These are phyloP conservation scores for Scolecobasidium constrictum DNA, from an alignment of 2,329 filamentous ascomycete species.

Conservation along the genomic window DNA sequence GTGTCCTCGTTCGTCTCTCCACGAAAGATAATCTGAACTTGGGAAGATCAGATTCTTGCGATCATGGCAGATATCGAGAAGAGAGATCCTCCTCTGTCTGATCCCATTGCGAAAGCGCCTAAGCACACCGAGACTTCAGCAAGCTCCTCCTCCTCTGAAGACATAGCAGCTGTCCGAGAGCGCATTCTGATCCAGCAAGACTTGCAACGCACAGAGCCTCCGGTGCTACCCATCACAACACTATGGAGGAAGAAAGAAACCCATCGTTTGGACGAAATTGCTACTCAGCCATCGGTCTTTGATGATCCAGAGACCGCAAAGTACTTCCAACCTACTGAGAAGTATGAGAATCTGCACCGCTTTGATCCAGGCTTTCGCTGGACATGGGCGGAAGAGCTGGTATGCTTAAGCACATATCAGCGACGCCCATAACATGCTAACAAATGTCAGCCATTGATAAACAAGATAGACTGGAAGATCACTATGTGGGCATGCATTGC, in stretches of 20 bases:
- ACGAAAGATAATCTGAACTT: no score
- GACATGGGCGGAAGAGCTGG: slow-evolving; percentile 10
- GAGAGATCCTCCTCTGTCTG: neutral
- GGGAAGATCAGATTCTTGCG: no score
- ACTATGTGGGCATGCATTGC: slow-evolving; percentile 32
- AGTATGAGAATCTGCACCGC: slow-evolving; percentile 3
- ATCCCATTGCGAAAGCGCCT: neutral
- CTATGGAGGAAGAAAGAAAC: neutral
- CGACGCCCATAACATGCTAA: no score
- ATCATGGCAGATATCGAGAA: neutral
- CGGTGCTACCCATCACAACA: neutral
- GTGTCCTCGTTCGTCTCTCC: no score
- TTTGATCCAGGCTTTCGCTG: slow-evolving; percentile 2
- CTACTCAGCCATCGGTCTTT: slow-evolving; percentile 13
- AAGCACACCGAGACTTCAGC: neutral
- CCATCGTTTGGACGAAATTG: slow-evolving; percentile 6
- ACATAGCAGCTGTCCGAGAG: neutral
- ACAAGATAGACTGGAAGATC: slow-evolving; percentile 23
- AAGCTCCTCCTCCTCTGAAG: neutral
- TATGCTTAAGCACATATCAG: slow-evolving; percentile 1
- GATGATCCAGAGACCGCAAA: slow-evolving; percentile 13
- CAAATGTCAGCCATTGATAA: slow-evolving; percentile 14
- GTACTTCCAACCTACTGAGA: slow-evolving; percentile 11
- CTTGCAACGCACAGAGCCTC: neutral
- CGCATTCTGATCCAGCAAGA: neutral